Conservation (phyloP, 176 grass and related monocot species). For the Metroxylon sagu region DNA sequence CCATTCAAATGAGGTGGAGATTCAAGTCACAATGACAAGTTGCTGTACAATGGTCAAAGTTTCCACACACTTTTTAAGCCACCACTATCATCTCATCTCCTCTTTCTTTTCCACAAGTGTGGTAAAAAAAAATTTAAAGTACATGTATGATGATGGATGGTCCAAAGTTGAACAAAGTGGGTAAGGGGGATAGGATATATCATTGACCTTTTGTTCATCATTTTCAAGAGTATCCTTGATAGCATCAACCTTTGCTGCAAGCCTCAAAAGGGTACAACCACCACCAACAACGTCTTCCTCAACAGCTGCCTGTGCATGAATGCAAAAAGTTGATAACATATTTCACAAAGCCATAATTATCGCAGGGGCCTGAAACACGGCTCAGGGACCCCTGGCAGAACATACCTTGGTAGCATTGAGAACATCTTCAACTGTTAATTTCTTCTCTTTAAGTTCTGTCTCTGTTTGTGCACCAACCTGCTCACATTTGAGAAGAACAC, state of each 20-base stretch:
- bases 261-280: slow-evolving; percentile 86
- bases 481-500: slow-evolving; percentile 14
- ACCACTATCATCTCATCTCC: too few relatives aligned
- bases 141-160: too few relatives aligned
- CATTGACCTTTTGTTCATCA: slow-evolving; percentile 91
- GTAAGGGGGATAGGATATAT: neutral
- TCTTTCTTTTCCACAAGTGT: too few relatives aligned
- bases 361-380: too few relatives aligned
- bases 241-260: slow-evolving; percentile 78
- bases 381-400: neutral
- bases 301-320: slow-evolving; percentile 59
- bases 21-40: neutral
- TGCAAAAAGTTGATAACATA: neutral
- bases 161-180: neutral
- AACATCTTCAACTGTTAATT: slow-evolving; percentile 99
- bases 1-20: too few relatives aligned
- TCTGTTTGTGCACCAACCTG: slow-evolving; percentile 98
- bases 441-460: slow-evolving; percentile 95
- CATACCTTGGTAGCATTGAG: slow-evolving; percentile 90
- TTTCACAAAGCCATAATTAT: too few relatives aligned
- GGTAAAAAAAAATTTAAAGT: too few relatives aligned
- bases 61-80: too few relatives aligned
- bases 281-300: slow-evolving; percentile 99
- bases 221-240: slow-evolving; percentile 94
- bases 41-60: too few relatives aligned